These are phyloP conservation scores for Nakazawaea pomicola DNA, from an alignment of 805 yeast species.

Conservation along the genomic window DNA sequence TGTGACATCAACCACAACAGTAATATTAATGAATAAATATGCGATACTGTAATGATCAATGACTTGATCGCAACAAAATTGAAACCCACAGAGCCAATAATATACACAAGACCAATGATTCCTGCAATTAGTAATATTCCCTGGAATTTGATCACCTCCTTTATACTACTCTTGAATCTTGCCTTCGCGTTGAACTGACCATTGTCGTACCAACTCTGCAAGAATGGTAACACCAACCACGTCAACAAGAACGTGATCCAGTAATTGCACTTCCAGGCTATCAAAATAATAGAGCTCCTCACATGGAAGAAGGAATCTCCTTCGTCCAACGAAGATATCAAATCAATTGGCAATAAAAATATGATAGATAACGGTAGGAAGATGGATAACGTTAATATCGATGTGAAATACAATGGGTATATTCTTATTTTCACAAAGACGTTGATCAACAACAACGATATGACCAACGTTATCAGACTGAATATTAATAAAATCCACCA, in stretches of 20 bases:
- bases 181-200: constrained; percentile 51
- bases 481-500: constrained; percentile 23
- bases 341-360: constrained; percentile 69
- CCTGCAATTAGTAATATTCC: constrained; percentile 49
- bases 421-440: constrained; percentile 27
- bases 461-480: constrained; percentile 21
- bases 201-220: constrained; percentile 68
- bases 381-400: constrained; percentile 53
- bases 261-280: constrained; percentile 69
- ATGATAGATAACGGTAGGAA: constrained; percentile 73
- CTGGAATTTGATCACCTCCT: constrained; percentile 56
- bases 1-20: constrained; percentile 86
- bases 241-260: constrained; percentile 80
- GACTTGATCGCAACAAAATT: constrained; percentile 54
- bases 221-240: constrained; percentile 68
- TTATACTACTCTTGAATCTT: constrained; percentile 52
- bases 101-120: constrained; percentile 51
- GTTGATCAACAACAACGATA: constrained; percentile 30
- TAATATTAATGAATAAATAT: constrained; percentile 66
- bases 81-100: constrained; percentile 37
- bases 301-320: constrained; percentile 40
- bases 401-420: constrained; percentile 37
- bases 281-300: constrained; percentile 39
- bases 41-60: constrained; percentile 69
- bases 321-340: constrained; percentile 43